Conservation (phyloP, 306 rosid genomes). For the Cicer cuneatum region DNA sequence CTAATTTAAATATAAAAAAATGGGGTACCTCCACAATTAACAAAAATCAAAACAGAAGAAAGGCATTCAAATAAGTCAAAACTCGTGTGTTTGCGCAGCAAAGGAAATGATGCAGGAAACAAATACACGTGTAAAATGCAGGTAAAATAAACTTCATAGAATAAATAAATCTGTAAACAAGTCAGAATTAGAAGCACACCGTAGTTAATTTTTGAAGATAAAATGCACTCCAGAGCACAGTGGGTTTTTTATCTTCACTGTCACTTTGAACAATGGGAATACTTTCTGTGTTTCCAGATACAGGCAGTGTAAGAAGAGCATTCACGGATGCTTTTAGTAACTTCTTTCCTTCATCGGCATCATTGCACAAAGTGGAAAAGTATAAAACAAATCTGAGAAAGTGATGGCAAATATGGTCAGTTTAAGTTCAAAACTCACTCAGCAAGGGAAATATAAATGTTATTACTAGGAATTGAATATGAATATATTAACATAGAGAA, state of each 20-base stretch:
- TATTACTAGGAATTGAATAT: conserved; percentile 25
- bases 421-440: conserved; percentile 39
- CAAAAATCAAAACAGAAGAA: not conserved
- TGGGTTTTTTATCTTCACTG: conserved; percentile 57
- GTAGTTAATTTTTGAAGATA: conserved; percentile 73
- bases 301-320: conserved; percentile 61
- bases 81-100: conserved; percentile 11
- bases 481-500: not conserved
- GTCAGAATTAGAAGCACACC: conserved; percentile 58
- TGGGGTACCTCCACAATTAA: not conserved
- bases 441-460: conserved; percentile 17
- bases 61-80: not conserved
- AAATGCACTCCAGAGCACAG: conserved; percentile 74
- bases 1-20: not conserved
- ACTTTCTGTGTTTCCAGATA: conserved; percentile 58
- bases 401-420: conserved; percentile 43
- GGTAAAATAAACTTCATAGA: conserved; percentile 35
- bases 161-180: conserved; percentile 7
- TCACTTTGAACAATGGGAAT: conserved; percentile 55
- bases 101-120: conserved; percentile 25
- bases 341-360: conserved; percentile 72
- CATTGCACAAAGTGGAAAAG: conserved; percentile 73
- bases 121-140: conserved; percentile 22
- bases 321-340: conserved; percentile 65
- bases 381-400: conserved; percentile 72